These are phyloP conservation scores for Eucalyptus virginea DNA, from an alignment of 345 rosid genomes.

Conservation along the genomic window DNA sequence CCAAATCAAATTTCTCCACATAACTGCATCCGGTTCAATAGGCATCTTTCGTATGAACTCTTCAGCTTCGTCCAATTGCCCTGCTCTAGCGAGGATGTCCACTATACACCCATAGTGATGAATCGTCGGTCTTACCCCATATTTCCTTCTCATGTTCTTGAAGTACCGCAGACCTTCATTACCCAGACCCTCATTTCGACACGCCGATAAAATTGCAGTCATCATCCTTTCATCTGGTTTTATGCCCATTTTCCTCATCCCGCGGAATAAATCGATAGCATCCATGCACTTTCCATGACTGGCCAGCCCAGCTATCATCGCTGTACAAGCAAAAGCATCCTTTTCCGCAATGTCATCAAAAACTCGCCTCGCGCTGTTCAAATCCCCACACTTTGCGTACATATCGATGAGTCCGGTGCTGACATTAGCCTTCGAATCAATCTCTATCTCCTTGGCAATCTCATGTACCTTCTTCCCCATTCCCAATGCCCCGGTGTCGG, in stretches of 20 bases:
- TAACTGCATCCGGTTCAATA: constrained; percentile 5
- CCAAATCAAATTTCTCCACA: constrained; percentile 22
- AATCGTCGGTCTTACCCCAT: constrained; percentile 2
- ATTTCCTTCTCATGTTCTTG: constrained; percentile 10
- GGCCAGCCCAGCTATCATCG: constrained; percentile 12
- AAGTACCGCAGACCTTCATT: constrained; percentile 11
- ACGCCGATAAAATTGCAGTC: constrained; percentile 9
- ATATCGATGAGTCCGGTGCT: background rate
- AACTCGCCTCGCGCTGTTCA: constrained; percentile 2
- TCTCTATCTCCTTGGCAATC: constrained; percentile 1
- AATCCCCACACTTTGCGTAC: constrained; percentile 17
- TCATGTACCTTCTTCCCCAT: constrained; percentile 12
- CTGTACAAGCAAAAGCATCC: constrained; percentile 16
- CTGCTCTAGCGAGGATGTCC: constrained; percentile 19
- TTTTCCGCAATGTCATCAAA: constrained; percentile 2
- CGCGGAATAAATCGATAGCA: constrained; percentile 2
- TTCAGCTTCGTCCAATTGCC: constrained; percentile 8
- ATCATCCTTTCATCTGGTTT: constrained; percentile 13
- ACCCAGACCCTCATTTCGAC: constrained; percentile 12
- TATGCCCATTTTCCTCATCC: constrained; percentile 6
- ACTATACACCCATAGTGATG: constrained; percentile 21
- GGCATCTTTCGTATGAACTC: constrained; percentile 10
- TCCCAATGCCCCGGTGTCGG: constrained; percentile 6
- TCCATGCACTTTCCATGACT: constrained; percentile 10
- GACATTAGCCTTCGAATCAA: background rate